A percentile compares a stretch with the other conserved stretches of the same genome.
These are phyloP conservation scores for Leccinum boreale DNA, from an alignment of 768 basidiomycete genomes.

Conservation along the genomic window DNA sequence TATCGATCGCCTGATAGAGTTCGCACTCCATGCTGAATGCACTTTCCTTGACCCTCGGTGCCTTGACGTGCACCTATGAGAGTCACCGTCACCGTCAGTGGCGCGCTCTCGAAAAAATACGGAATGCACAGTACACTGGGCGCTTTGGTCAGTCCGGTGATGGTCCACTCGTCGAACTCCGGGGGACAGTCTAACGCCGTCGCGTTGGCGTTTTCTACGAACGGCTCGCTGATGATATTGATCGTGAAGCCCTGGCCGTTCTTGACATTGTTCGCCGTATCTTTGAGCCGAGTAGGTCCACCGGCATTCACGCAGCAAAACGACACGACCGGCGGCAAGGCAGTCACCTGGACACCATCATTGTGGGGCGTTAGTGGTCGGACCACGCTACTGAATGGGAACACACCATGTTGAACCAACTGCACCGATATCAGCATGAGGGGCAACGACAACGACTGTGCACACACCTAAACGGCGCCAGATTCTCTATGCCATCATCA, in stretches of 20 bases:
- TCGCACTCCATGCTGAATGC: constrained; percentile 50
- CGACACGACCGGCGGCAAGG: constrained; percentile 35
- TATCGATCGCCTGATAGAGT: constrained; percentile 30
- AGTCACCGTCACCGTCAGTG: neutral
- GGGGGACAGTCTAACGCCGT: constrained; percentile 37
- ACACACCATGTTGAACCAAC: constrained; percentile 30
- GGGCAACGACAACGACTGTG: neutral
- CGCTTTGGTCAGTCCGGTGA: constrained; percentile 41
- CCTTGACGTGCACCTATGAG: constrained; percentile 36
- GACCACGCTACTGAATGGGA: neutral
- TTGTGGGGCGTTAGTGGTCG: neutral
- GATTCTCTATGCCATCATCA: constrained; percentile 34
- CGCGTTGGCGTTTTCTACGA: constrained; percentile 37
- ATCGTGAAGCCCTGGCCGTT: constrained; percentile 48
- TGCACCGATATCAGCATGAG: constrained; percentile 6
- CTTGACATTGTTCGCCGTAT: constrained; percentile 46
- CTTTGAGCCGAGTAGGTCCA: constrained; percentile 30
- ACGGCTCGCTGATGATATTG: constrained; percentile 56
- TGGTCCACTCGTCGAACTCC: neutral
- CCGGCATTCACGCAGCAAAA: constrained; percentile 22
- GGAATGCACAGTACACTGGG: constrained; percentile 9
- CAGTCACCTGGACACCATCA: constrained; percentile 15
- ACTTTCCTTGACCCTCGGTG: constrained; percentile 42
- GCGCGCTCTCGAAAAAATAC: neutral
- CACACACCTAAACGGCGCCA: constrained; percentile 42